Evolutionary conservation across 164 flowering plant genomes (phyloP).

Genomic region (Aristolochia fimbriata): DNA sequence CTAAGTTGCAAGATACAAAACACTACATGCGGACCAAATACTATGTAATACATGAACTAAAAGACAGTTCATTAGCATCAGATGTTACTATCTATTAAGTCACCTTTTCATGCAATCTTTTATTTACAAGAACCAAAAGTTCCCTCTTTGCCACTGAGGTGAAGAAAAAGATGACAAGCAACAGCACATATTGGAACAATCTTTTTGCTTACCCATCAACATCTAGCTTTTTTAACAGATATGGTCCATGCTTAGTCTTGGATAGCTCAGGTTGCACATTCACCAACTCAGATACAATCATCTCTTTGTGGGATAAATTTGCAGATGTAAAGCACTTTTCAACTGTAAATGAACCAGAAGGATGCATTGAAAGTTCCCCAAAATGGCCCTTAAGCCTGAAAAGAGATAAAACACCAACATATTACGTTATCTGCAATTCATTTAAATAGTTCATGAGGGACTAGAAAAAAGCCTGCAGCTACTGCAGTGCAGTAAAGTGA

Average conservation of each 20-base stretch:
- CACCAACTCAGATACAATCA: conserved; percentile 56
- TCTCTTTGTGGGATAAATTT: conserved; percentile 48
- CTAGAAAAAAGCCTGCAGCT: not conserved
- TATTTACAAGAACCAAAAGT: too few species aligned
- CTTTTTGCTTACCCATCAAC: conserved; percentile 52
- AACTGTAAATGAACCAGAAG: conserved; percentile 72
- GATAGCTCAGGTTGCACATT: conserved; percentile 54
- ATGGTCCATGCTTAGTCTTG: conserved; percentile 83
- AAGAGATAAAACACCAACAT: not conserved
- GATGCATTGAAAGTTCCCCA: conserved; percentile 67
- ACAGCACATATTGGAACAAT: not conserved
- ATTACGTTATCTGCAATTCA: not conserved
- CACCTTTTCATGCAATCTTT: too few species aligned
- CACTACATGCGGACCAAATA: too few species aligned
- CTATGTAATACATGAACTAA: too few species aligned
- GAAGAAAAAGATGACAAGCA: not conserved
- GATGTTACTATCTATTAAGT: too few species aligned
- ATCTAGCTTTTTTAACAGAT: conserved; percentile 67
- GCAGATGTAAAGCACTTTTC: conserved; percentile 66
- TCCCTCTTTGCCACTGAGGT: too few species aligned
- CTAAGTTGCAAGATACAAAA: too few species aligned
- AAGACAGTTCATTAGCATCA: too few species aligned
- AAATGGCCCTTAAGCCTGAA: conserved; percentile 69
- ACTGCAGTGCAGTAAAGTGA: not conserved
- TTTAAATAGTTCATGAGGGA: too few species aligned